Percentiles rank a stretch among this genome's conserved stretches.
phyloP scores from a whole-genome alignment of 2,329 filamentous ascomycete species.

The Paecilomyces variotii region DNA sequence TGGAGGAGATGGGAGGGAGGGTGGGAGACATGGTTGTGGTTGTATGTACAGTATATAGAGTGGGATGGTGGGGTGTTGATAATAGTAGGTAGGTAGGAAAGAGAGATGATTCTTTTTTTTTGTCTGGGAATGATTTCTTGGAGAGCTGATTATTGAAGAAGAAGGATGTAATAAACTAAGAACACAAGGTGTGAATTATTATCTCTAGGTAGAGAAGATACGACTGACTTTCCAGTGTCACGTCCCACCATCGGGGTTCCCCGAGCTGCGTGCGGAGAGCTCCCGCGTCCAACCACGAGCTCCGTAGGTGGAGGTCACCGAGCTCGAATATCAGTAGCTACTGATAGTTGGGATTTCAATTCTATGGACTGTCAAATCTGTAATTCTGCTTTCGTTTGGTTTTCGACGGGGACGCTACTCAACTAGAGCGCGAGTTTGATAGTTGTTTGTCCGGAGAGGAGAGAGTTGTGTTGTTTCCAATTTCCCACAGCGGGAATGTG shows the following conservation, averaged over 20 bases:
- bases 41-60: conserved; percentile 12
- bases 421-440: not conserved
- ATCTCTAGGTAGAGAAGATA: not conserved
- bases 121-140: not conserved
- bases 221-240: not conserved
- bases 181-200: not conserved
- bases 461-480: not conserved
- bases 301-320: not conserved
- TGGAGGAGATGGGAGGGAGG: conserved; percentile 51
- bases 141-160: not conserved
- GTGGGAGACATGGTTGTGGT: conserved; percentile 11
- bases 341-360: too few relatives aligned
- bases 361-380: not conserved
- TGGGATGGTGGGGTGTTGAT: conserved; percentile 4
- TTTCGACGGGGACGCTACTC: not conserved
- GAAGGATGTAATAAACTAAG: too few relatives aligned
- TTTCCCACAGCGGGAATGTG: not conserved
- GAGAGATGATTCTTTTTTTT: not conserved
- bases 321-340: too few relatives aligned
- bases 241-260: not conserved
- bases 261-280: not conserved
- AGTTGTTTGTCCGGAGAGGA: not conserved
- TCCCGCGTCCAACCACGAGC: not conserved
- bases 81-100: conserved; percentile 3
- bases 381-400: not conserved